phyloP scores from a whole-genome alignment of 371 early-diverging fungal species.

The Apophysomyces variabilis region DNA sequence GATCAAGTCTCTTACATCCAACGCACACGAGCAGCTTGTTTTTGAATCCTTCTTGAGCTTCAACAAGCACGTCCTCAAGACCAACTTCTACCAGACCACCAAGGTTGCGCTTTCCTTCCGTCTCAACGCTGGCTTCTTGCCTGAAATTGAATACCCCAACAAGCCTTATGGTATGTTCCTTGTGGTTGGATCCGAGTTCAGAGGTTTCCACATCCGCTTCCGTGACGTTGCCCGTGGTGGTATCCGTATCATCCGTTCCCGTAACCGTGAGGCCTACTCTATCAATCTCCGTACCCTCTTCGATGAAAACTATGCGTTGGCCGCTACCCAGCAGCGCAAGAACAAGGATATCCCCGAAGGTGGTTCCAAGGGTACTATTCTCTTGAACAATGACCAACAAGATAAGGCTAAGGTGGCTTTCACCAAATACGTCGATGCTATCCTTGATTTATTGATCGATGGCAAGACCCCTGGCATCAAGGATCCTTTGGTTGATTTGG shows the following conservation, averaged over 20 bases:
- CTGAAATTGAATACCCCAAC: slow-evolving; percentile 93
- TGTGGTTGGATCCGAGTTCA: slow-evolving; percentile 97
- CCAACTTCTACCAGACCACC: slow-evolving; percentile 99
- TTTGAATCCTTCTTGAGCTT: slow-evolving; percentile 94
- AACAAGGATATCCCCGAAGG: slow-evolving; percentile 99
- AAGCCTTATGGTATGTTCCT: slow-evolving; percentile 95
- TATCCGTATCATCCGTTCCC: slow-evolving; percentile 97
- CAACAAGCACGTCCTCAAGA: slow-evolving; percentile 97
- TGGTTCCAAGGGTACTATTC: slow-evolving; percentile 97
- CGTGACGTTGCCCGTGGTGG: slow-evolving; percentile 98
- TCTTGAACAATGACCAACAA: slow-evolving; percentile 91
- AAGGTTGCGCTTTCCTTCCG: slow-evolving; percentile 99
- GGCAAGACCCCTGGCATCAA: slow-evolving; percentile 96
- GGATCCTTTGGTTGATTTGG: slow-evolving; percentile 91
- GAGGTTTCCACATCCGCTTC: slow-evolving; percentile 98
- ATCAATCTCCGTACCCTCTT: slow-evolving; percentile 96
- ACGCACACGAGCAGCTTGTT: slow-evolving; percentile 94
- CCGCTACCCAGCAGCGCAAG: slow-evolving; percentile 97
- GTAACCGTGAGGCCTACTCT: slow-evolving; percentile 94
- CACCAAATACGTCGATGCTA: slow-evolving; percentile 97
- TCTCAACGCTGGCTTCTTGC: slow-evolving; percentile 91
- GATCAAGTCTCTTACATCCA: slow-evolving; percentile 86
- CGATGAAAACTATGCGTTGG: slow-evolving; percentile 97
- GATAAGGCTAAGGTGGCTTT: slow-evolving; percentile 96
- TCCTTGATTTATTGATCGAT: slow-evolving; percentile 90